Conservation (phyloP, 192 early-diverging fungal species). For the Rhizophagus clarus region DNA sequence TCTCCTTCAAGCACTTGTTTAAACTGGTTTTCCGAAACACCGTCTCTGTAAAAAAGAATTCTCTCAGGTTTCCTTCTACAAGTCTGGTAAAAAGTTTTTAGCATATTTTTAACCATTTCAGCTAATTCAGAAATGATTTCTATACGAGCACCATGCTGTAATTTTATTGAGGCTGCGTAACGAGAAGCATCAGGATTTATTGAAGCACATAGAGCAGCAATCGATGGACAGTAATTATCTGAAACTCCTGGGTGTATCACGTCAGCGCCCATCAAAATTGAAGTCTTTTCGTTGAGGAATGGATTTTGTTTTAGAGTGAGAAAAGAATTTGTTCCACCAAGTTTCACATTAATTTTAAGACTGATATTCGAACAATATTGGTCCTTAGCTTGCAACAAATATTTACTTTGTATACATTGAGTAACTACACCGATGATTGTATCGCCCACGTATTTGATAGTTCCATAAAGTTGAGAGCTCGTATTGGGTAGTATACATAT, state of each 20-base stretch:
- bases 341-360: slow-evolving; percentile 92
- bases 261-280: slow-evolving; percentile 89
- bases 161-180: slow-evolving; percentile 35
- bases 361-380: slow-evolving; percentile 96
- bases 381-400: slow-evolving; percentile 60
- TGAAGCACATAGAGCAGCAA: slow-evolving; percentile 51
- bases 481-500: slow-evolving; percentile 74
- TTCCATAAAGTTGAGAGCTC: slow-evolving; percentile 61
- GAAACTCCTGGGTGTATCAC: slow-evolving; percentile 58
- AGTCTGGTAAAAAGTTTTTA: no score
- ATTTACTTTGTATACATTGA: slow-evolving; percentile 75
- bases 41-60: slow-evolving; percentile 87
- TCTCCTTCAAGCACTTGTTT: slow-evolving; percentile 69
- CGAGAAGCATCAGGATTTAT: no score
- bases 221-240: slow-evolving; percentile 50
- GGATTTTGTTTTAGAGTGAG: slow-evolving; percentile 59
- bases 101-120: slow-evolving; percentile 47
- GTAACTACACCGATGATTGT: no score
- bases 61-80: no score
- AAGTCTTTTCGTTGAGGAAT: slow-evolving; percentile 62
- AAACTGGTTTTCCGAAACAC: slow-evolving; percentile 89
- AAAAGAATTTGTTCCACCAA: slow-evolving; percentile 63
- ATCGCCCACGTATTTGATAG: slow-evolving; percentile 78
- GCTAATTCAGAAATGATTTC: slow-evolving; percentile 71
- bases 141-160: slow-evolving; percentile 49